Conservation (phyloP, 441 rosid species). For the Jatropha multifida region DNA sequence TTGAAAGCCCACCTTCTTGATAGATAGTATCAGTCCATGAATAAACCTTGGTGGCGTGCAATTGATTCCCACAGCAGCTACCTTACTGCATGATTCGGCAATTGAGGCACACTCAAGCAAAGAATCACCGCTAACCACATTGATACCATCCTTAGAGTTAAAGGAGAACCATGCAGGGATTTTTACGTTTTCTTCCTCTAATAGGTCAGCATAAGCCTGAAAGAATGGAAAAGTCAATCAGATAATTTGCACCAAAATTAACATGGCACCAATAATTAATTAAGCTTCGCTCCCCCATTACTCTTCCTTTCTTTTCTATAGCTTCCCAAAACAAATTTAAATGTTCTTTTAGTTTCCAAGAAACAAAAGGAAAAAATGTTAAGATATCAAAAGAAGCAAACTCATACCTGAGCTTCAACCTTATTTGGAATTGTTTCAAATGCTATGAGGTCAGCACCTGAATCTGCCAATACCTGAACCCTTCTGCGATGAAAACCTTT, state of each 20-base stretch:
- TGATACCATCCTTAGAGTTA: slow-evolving; percentile 79
- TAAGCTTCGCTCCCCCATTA: background rate
- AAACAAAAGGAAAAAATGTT: slow-evolving; percentile 15
- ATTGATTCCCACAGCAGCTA: slow-evolving; percentile 84
- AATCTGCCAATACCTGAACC: slow-evolving; percentile 62
- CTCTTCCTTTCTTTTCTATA: background rate
- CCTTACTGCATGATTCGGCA: slow-evolving; percentile 66
- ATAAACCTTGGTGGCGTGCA: slow-evolving; percentile 92
- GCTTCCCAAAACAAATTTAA: background rate
- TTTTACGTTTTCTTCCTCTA: slow-evolving; percentile 63
- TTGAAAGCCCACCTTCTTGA: slow-evolving; percentile 48
- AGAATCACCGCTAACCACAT: slow-evolving; percentile 80
- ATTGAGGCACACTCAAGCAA: slow-evolving; percentile 64
- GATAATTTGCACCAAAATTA: slow-evolving; percentile 1
- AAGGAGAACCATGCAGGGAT: slow-evolving; percentile 89
- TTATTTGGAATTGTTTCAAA: slow-evolving; percentile 94
- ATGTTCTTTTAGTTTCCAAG: slow-evolving; percentile 1
- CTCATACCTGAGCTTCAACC: slow-evolving; percentile 83
- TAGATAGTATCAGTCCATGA: slow-evolving; percentile 51
- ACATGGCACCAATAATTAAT: background rate
- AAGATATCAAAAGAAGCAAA: slow-evolving; percentile 9
- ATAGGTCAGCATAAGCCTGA: slow-evolving; percentile 74
- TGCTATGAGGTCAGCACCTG: slow-evolving; percentile 79
- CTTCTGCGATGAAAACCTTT: slow-evolving; percentile 84
- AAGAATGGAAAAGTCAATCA: background rate